These are phyloP conservation scores for Carex myosuroides DNA, from an alignment of 176 grass and related monocot genomes.

Conservation along the genomic window DNA sequence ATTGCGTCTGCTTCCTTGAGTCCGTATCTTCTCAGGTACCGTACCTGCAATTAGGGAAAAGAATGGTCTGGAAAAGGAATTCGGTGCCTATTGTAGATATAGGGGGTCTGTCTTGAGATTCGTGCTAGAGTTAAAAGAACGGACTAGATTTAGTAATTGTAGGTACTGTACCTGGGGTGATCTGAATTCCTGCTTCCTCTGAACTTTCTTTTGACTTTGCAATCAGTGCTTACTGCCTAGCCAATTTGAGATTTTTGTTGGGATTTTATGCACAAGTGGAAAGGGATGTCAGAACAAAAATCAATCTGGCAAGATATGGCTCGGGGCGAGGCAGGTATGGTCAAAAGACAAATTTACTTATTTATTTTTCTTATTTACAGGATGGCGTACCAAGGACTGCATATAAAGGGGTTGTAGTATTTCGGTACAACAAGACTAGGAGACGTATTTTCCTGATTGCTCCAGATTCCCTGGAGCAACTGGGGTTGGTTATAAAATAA, in stretches of 20 bases:
- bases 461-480: constrained; percentile 47
- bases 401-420: constrained; percentile 91
- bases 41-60: too few relatives aligned
- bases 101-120: too few relatives aligned
- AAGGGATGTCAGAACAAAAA: neutral
- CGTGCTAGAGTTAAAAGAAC: too few relatives aligned
- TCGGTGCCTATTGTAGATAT: too few relatives aligned
- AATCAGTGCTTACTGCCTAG: neutral
- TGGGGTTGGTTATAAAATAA: constrained; percentile 32
- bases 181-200: neutral
- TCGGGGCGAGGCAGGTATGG: neutral
- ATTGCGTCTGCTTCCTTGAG: neutral
- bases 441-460: constrained; percentile 62
- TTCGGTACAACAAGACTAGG: constrained; percentile 53
- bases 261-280: neutral
- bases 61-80: too few relatives aligned
- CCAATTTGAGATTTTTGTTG: neutral
- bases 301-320: neutral
- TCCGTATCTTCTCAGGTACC: too few relatives aligned
- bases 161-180: too few relatives aligned
- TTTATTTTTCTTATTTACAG: constrained; percentile 24
- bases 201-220: neutral
- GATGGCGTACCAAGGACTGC: constrained; percentile 89
- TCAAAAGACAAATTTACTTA: neutral
- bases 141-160: too few relatives aligned